Conservation (phyloP, 1,139 yeast genomes). For the Pichia sp. region DNA sequence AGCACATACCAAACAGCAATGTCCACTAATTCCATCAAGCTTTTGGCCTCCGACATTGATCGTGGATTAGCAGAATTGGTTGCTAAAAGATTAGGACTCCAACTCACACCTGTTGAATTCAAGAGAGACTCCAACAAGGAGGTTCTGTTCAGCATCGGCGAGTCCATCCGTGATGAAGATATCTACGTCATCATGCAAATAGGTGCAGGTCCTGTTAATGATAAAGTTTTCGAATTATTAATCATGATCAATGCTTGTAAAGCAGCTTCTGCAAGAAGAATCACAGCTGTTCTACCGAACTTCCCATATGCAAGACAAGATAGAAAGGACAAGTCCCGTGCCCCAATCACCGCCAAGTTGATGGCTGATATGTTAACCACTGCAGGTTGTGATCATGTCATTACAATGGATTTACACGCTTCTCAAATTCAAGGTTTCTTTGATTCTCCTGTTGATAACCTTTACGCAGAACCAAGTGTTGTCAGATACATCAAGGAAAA, state of each 20-base stretch:
- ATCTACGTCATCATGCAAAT: constrained; percentile 85
- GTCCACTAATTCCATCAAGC: constrained; percentile 85
- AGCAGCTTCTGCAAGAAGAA: constrained; percentile 92
- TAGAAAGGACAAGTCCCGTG: constrained; percentile 92
- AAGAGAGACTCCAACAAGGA: constrained; percentile 80
- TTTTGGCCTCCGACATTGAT: constrained; percentile 87
- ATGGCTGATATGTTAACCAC: constrained; percentile 95
- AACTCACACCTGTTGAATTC: constrained; percentile 61
- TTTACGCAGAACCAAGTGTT: constrained; percentile 95
- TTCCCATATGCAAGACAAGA: constrained; percentile 99
- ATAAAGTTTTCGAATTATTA: constrained; percentile 79
- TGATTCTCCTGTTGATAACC: constrained; percentile 92
- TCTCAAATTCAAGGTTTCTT: constrained; percentile 98
- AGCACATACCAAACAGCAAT: too few species aligned
- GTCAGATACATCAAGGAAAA: constrained; percentile 83
- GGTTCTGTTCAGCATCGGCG: constrained; percentile 90
- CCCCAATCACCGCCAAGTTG: constrained; percentile 95
- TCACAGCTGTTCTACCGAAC: constrained; percentile 93
- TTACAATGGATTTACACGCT: constrained; percentile 97
- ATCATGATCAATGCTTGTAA: constrained; percentile 95
- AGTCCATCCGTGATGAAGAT: constrained; percentile 96
- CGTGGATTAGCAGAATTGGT: constrained; percentile 86
- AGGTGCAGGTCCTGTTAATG: constrained; percentile 91
- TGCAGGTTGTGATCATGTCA: constrained; percentile 96
- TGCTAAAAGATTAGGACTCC: constrained; percentile 60